phyloP scores from a whole-genome alignment of 148 eudicot genomes.

The Chenopodium quinoa region DNA sequence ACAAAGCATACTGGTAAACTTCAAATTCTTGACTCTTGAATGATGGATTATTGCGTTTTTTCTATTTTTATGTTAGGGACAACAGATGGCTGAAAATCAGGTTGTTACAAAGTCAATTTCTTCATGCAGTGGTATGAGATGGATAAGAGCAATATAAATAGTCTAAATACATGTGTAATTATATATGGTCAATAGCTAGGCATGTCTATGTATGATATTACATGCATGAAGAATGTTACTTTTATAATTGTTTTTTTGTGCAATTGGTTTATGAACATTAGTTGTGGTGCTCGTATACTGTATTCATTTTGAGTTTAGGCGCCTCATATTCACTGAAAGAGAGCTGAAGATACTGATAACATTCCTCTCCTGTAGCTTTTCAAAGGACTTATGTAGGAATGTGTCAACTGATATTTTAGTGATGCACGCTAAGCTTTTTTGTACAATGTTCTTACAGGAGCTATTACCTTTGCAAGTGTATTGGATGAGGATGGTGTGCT shows the following conservation, averaged over 20 bases:
- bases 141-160: not conserved
- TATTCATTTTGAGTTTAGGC: not conserved
- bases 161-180: not conserved
- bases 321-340: not conserved
- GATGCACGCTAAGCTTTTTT: not conserved
- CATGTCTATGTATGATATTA: not conserved
- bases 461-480: constrained; percentile 76
- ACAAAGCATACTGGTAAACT: constrained; percentile 76
- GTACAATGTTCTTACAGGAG: constrained; percentile 41
- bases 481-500: constrained; percentile 80
- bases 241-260: no score
- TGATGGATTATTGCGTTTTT: not conserved
- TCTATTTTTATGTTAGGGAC: no score
- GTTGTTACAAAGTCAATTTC: not conserved
- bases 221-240: not conserved
- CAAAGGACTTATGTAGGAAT: no score
- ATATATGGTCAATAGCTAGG: not conserved
- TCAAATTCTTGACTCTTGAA: not conserved
- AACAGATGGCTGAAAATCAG: no score
- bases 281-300: not conserved
- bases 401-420: not conserved
- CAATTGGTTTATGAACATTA: not conserved
- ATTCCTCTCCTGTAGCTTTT: not conserved
- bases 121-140: not conserved
- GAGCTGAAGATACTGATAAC: not conserved